Percentiles rank a stretch among this genome's conserved stretches.
phyloP scores from a whole-genome alignment of 2,329 filamentous ascomycete species.

The Penicillium sp. region DNA sequence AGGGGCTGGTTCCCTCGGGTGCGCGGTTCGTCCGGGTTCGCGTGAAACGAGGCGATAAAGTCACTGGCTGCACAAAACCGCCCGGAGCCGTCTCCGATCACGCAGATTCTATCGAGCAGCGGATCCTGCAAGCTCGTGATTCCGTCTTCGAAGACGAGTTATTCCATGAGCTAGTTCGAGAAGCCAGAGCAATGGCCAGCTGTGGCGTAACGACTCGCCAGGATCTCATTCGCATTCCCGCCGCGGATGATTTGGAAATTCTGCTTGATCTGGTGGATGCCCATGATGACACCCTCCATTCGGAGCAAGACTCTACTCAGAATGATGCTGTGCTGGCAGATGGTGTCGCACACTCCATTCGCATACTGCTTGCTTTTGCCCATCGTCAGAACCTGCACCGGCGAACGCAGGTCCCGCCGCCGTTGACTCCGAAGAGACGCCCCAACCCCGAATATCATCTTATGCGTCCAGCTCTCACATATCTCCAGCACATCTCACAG shows the following conservation, averaged over 20 bases:
- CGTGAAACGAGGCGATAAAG: slow-evolving; percentile 60
- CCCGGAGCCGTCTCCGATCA: slow-evolving; percentile 18
- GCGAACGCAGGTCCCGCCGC: slow-evolving; percentile 67
- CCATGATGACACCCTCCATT: slow-evolving; percentile 42
- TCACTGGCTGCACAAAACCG: slow-evolving; percentile 59
- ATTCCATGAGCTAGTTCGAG: slow-evolving; percentile 85
- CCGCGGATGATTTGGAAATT: slow-evolving; percentile 61
- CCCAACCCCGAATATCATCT: slow-evolving; percentile 59
- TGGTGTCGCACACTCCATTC: slow-evolving; percentile 67
- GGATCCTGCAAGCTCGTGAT: slow-evolving; percentile 49
- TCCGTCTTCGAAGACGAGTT: slow-evolving; percentile 70
- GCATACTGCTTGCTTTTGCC: slow-evolving; percentile 76
- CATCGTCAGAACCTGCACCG: slow-evolving; percentile 73
- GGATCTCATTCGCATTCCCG: slow-evolving; percentile 60
- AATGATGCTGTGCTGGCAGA: slow-evolving; percentile 60
- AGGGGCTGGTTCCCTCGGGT: slow-evolving; percentile 53
- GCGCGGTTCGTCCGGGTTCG: slow-evolving; percentile 70
- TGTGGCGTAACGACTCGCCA: slow-evolving; percentile 70
- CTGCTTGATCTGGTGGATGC: slow-evolving; percentile 70
- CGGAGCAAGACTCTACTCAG: slow-evolving; percentile 30
- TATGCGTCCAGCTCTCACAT: slow-evolving; percentile 61
- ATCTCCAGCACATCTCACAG: slow-evolving; percentile 55
- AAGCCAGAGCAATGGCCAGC: slow-evolving; percentile 73
- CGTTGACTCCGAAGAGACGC: slow-evolving; percentile 57
- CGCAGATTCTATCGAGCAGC: slow-evolving; percentile 39